phyloP scores from a whole-genome alignment of 2,329 filamentous ascomycete genomes.

The Calonectria hawksworthii region DNA sequence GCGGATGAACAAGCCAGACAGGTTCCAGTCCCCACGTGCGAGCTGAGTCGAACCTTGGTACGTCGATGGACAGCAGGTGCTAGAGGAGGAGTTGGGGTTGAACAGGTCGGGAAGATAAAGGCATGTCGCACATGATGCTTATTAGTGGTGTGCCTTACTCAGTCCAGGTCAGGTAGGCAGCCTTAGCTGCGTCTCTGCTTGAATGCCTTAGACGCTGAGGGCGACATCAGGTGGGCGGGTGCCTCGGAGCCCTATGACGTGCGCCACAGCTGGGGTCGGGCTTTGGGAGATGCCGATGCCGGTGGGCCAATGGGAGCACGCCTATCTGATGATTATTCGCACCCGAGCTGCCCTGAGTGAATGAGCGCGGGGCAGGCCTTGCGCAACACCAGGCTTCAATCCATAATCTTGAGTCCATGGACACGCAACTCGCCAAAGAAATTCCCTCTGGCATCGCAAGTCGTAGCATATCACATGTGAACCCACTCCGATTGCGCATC shows the following conservation, averaged over 20 bases:
- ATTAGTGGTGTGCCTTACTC: slow-evolving; percentile 14
- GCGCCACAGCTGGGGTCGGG: slow-evolving; percentile 28
- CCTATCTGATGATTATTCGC: slow-evolving; percentile 32
- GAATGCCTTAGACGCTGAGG: slow-evolving; percentile 14
- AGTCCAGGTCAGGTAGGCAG: neutral
- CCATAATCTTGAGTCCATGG: neutral
- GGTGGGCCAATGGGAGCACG: slow-evolving; percentile 35
- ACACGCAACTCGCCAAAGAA: neutral
- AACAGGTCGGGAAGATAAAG: slow-evolving; percentile 27
- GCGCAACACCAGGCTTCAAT: neutral
- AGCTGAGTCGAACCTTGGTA: neutral
- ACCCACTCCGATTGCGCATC: neutral
- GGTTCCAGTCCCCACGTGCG: slow-evolving; percentile 10
- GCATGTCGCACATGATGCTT: slow-evolving; percentile 45
- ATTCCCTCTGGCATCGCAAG: neutral
- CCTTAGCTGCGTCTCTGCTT: slow-evolving; percentile 15
- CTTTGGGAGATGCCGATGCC: slow-evolving; percentile 26
- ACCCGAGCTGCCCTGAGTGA: slow-evolving; percentile 16
- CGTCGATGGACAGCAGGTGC: slow-evolving; percentile 1
- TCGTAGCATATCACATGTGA: slow-evolving; percentile 22
- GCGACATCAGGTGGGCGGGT: slow-evolving; percentile 45
- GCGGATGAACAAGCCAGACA: slow-evolving; percentile 2
- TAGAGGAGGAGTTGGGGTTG: slow-evolving; percentile 18
- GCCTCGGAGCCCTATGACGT: slow-evolving; percentile 43
- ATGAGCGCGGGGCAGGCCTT: neutral